Evolutionary conservation across 306 rosid species (phyloP), one percentile per base, ranked within the genome.

Genomic region (Alnus glutinosa): DNA sequence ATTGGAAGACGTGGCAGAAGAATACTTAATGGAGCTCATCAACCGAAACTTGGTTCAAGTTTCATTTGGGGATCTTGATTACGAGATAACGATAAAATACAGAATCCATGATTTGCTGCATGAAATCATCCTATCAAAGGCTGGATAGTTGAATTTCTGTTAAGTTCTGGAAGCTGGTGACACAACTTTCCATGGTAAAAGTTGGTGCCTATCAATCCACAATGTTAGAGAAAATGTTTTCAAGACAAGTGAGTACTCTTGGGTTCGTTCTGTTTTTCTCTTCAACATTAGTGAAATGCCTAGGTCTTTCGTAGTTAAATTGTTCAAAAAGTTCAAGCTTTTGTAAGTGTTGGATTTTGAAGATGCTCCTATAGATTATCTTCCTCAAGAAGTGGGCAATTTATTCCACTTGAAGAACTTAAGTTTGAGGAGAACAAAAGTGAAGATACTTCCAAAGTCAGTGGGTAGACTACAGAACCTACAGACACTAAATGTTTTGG

Each of bases 21-120:
- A 73, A 6, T 73, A 64, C 69, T 80, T 80, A 9, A 28, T 0
- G 5, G 83, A 79, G 44, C 83, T 73, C 2, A 14, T 63, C 46
- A 10, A 34, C 19, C 34, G 70, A 37, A 63, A 63, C 10, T 63
- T 63, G 46, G 47, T 63, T 63, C 70, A 63, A 63, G 70, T 63
- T 44, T 34, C 46, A 4, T 0, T 2, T 2, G 59, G 39, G 19
- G 63, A 57, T 3, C 39, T 32, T 3, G 47, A 63, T 14, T 63
- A 63, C 34, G 47, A 63, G 47, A 4, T 63, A 14, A 10, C 10
- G 6, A 63, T 18, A 63, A 63, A 63, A 19, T 63, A 63, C 8
- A 63, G 11, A 37, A 63, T 63, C 47, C 47, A 63, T 34, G 70
- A 63, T 19, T 23, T 63, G 10, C 5, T 34, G 14, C 70, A 63